A percentile compares a stretch with the other conserved stretches of the same genome.
These are phyloP conservation scores for Verticillium klebahnii DNA, from an alignment of 2,329 filamentous ascomycete species.

Conservation along the genomic window DNA sequence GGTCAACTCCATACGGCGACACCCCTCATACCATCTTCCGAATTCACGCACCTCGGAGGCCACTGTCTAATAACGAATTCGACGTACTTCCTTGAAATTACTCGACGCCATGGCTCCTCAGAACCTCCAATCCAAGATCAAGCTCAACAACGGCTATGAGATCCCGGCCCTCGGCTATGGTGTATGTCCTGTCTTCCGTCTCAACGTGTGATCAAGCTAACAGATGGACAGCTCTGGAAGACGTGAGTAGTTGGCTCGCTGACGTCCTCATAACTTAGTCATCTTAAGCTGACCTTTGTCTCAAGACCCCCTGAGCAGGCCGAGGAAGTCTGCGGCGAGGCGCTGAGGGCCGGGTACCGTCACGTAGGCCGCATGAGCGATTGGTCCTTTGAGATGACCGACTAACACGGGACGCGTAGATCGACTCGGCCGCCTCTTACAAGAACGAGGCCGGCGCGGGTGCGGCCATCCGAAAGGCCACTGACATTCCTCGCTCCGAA, in stretches of 20 bases:
- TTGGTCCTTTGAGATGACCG: neutral
- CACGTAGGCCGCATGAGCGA: conserved; percentile 32
- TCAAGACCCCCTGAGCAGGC: conserved; percentile 29
- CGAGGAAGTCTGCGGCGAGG: conserved; percentile 35
- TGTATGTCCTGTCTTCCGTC: conserved; percentile 28
- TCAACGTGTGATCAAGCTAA: conserved; percentile 7
- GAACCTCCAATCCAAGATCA: conserved; percentile 41
- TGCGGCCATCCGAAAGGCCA: conserved; percentile 34
- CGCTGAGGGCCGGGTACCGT: conserved; percentile 47
- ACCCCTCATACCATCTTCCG: neutral
- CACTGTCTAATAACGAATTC: neutral
- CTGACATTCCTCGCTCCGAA: conserved; percentile 37
- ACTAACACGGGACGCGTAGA: neutral
- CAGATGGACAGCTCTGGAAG: conserved; percentile 41
- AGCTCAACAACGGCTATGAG: conserved; percentile 50
- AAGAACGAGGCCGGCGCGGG: conserved; percentile 45
- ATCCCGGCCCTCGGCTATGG: conserved; percentile 50
- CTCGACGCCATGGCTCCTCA: conserved; percentile 39
- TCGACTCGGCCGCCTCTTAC: conserved; percentile 50
- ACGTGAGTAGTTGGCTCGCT: conserved; percentile 31
- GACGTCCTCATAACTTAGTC: neutral
- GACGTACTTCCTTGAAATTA: neutral
- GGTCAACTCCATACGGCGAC: neutral
- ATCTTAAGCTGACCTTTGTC: neutral
- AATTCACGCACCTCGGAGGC: neutral